Base-by-base conservation (phyloP, 768 basidiomycete species). In the Fibroporia radiculosa region DNA sequence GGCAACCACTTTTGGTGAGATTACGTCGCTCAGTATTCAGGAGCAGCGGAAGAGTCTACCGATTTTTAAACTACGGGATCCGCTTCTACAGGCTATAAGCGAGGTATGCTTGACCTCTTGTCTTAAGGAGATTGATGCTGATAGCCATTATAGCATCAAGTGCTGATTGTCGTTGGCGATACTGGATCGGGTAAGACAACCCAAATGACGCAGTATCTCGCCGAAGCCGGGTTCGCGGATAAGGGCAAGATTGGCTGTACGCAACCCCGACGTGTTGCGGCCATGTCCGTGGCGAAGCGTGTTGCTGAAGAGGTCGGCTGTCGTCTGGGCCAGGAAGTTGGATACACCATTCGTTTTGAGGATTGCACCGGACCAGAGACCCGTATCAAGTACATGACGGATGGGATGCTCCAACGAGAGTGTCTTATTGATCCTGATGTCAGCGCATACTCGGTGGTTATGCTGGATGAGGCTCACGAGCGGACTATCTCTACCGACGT, bases 331-430 rank as follows among this genome's bases (percentile, higher is more conserved):
- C 91, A 93, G 60, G 96, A 98, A 63, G 95, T 99, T 49, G 96
- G 96, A 6, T 99, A 99, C 62, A 88, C 88, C 5, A 97, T 99
- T 56, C 95, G 96, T 70, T 99, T 99, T 63, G 96, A 99, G 68
- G 96, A 99, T 64, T 93, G 95, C 65, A 98, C 96, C 5, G 87
- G 92, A 59, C 95, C 96, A 3, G 96, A 99, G 66, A 98, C 96
- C 3, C 82, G 87, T 59, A 99, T 99, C 75, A 99, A 98, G 66
- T 99, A 96, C 75, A 97, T 99, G 96, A 99, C 96, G 58, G 96
- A 98, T 60, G 96, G 96, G 70, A 97, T 99, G 92, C 75, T 99
- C 20, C 90, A 97, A 58, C 80, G 96, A 66, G 96, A 99, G 71
- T 91, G 86, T 52, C 70, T 99, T 42, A 88, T 98, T 59, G 96